These are phyloP conservation scores for Ceratocystis albifundus DNA, from an alignment of 2,329 filamentous ascomycete species.

Conservation along the genomic window DNA sequence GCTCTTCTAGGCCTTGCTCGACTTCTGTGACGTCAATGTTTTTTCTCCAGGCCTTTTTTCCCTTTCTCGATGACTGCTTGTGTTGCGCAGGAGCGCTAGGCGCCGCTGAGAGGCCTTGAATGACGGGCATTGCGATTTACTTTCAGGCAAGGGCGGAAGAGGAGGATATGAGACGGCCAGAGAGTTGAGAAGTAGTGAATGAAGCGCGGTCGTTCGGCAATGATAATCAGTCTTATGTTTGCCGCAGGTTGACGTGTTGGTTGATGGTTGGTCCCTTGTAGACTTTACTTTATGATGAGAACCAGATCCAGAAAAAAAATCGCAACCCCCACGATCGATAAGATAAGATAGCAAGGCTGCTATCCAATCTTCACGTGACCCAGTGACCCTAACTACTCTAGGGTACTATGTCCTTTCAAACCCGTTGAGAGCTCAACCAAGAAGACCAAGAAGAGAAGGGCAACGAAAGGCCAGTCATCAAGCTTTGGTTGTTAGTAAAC, in stretches of 20 bases:
- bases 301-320: slow-evolving; percentile 19
- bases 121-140: slow-evolving; percentile 39
- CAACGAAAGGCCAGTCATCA: too few species aligned
- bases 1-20: slow-evolving; percentile 65
- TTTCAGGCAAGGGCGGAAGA: background rate
- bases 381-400: too few species aligned
- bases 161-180: slow-evolving; percentile 20
- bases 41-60: slow-evolving; percentile 97
- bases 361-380: slow-evolving; percentile 18
- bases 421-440: too few species aligned
- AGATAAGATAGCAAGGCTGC: background rate
- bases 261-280: too few species aligned
- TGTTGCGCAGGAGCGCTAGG: slow-evolving; percentile 61
- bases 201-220: too few species aligned
- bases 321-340: slow-evolving; percentile 22
- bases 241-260: too few species aligned
- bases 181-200: slow-evolving; percentile 17
- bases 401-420: too few species aligned
- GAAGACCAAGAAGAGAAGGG: too few species aligned
- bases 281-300: too few species aligned
- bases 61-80: slow-evolving; percentile 85
- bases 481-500: too few species aligned
- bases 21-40: slow-evolving; percentile 90
- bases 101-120: slow-evolving; percentile 39
- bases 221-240: too few species aligned